phyloP scores from a whole-genome alignment of 352 stramenopile genomes.

The Globisporangium sylvaticum region DNA sequence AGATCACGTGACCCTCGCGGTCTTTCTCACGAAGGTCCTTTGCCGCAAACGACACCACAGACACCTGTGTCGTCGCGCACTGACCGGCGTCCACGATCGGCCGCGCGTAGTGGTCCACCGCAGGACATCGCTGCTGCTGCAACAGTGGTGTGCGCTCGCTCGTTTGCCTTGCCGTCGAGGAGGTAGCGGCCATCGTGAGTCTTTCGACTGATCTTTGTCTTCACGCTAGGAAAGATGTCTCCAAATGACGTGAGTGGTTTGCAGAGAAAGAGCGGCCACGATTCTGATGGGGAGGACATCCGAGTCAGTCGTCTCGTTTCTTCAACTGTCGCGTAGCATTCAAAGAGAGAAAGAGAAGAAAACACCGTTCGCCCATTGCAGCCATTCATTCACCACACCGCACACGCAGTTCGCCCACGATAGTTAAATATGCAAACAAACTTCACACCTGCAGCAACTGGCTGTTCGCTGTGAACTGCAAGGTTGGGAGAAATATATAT shows the following conservation, averaged over 20 bases:
- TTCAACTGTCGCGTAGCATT: slow-evolving; percentile 1
- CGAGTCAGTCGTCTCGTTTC: background rate
- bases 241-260: background rate
- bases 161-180: background rate
- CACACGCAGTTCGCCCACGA: background rate
- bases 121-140: background rate
- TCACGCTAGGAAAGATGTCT: background rate
- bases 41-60: slow-evolving; percentile 6
- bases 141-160: slow-evolving; percentile 13
- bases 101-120: background rate
- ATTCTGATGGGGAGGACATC: background rate
- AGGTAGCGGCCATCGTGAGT: background rate
- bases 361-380: background rate
- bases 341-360: background rate
- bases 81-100: slow-evolving; percentile 9
- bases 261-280: background rate
- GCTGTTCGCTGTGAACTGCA: background rate
- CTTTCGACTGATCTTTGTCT: background rate
- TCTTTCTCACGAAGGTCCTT: slow-evolving; percentile 3
- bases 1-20: slow-evolving; percentile 4
- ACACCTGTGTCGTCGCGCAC: background rate
- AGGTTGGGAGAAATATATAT: background rate
- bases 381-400: background rate
- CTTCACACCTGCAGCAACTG: background rate
- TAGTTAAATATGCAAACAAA: background rate